A percentile compares a stretch with the other conserved stretches of the same genome.
Conservation (phyloP, 1,139 yeast genomes). For the Candida tropicalis region DNA sequence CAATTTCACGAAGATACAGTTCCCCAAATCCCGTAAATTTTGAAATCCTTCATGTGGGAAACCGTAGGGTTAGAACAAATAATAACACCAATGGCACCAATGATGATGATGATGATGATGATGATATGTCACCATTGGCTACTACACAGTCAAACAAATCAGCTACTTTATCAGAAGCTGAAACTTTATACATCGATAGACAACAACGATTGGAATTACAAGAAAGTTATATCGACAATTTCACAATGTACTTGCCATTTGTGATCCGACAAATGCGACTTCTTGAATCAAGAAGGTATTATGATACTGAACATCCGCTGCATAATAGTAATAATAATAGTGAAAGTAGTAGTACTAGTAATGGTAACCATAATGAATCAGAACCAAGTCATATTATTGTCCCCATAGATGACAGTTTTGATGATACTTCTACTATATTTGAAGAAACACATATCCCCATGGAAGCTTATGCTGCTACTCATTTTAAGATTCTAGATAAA, state of each 20-base stretch:
- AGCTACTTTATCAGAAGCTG: slow-evolving; percentile 26
- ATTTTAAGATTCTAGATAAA: slow-evolving; percentile 19
- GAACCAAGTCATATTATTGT: background rate
- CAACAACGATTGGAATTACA: slow-evolving; percentile 36
- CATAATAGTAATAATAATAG: background rate
- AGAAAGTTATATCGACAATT: slow-evolving; percentile 39
- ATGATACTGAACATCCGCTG: background rate
- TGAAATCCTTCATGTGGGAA: slow-evolving; percentile 10
- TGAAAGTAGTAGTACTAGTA: background rate
- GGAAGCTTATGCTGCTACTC: slow-evolving; percentile 7
- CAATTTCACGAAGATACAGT: slow-evolving; percentile 11
- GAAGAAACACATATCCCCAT: slow-evolving; percentile 18
- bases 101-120: background rate
- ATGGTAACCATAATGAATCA: slow-evolving; percentile 5
- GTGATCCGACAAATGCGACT: slow-evolving; percentile 31
- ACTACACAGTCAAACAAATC: slow-evolving; percentile 12
- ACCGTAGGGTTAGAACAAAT: too few relatives aligned
- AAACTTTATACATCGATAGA: slow-evolving; percentile 24
- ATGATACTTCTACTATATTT: slow-evolving; percentile 27
- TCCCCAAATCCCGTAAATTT: slow-evolving; percentile 8
- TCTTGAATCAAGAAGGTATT: slow-evolving; percentile 12
- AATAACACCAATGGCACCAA: background rate
- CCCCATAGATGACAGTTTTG: slow-evolving; percentile 18
- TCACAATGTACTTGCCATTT: slow-evolving; percentile 41
- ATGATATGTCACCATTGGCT: slow-evolving; percentile 8